These are phyloP conservation scores for Platanthera zijinensis DNA, from an alignment of 106 monocot species.

Conservation along the genomic window DNA sequence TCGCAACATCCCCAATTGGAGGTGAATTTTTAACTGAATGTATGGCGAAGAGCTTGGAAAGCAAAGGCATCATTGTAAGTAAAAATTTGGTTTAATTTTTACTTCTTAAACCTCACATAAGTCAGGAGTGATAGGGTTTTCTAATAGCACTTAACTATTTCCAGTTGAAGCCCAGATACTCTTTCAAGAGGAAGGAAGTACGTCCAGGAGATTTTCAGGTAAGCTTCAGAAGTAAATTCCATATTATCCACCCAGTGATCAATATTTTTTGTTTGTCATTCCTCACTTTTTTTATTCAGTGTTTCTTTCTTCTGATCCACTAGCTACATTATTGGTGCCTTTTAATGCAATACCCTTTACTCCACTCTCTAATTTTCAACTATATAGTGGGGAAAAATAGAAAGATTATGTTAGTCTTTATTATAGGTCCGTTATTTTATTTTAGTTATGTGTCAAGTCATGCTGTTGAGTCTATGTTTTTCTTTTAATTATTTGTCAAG, in stretches of 20 bases:
- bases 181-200: conserved; percentile 85
- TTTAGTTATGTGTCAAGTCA: too few relatives aligned
- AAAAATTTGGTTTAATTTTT: not conserved
- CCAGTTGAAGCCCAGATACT: conserved; percentile 88
- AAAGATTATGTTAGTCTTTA: too few relatives aligned
- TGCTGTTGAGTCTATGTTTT: too few relatives aligned
- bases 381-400: too few relatives aligned
- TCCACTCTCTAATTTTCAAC: too few relatives aligned
- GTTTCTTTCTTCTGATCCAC: not conserved
- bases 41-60: conserved; percentile 96
- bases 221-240: conserved; percentile 4
- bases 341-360: not conserved
- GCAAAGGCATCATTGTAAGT: conserved; percentile 76
- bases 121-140: not conserved
- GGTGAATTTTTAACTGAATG: conserved; percentile 93
- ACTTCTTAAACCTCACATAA: not conserved
- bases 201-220: conserved; percentile 90
- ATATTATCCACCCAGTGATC: not conserved
- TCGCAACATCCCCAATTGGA: conserved; percentile 77
- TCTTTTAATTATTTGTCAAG: too few relatives aligned
- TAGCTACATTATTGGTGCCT: not conserved
- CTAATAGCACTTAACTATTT: conserved; percentile 12
- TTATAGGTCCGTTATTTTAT: too few relatives aligned
- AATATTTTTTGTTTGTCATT: not conserved
- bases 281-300: not conserved